Evolutionary conservation across 129 eudicot genomes (phyloP), one percentile per base, ranked within the genome.

Genomic region (Flaveria bidentis): DNA sequence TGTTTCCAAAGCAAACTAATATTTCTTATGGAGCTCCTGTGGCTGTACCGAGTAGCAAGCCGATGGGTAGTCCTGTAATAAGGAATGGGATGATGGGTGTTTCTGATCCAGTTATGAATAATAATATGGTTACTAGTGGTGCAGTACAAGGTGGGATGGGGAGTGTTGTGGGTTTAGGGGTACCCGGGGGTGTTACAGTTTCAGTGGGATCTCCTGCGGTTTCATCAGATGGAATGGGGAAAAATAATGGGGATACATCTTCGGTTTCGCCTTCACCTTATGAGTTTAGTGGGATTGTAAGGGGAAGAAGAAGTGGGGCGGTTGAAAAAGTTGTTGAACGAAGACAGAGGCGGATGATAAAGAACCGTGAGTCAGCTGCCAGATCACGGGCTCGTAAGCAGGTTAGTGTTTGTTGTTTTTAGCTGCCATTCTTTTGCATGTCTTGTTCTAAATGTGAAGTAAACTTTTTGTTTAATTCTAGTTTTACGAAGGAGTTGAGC

Each of bases 341-440:
- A 76, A 89, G 99, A 72, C 99, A 94, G 80, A 89, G 93, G 69
- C 85, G 99, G 28, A 94, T 94, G 99, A 91, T 94, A 25, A 94
- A 94, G 75, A 94, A 94, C 69, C 78, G 99, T 42, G 99, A 94
- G 62, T 94, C 99, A 6, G 99, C 99, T 81, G 99, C 99, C 2
- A 86, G 99, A 82, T 94, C 99, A 67, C 83, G 99, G 44, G 97
- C 97, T 79, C 97, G 99, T 61, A 94, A 94, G 76, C 99, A 94
- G 97, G 99, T 93, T 73, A 62, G 77, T 74, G 14, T 73, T 47
- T 7, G 1, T 49, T 13, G 56, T 1, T 6, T 26, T 71, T 11
- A 12, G 46, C 6, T 47, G 18, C 11, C 28, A 13, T 14, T 18
- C 25, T 23, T 22, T 58, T 52, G 8, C 9, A 4, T 28, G 39